Conservation (phyloP, 805 yeast species). For the Ogataea naganishii region DNA sequence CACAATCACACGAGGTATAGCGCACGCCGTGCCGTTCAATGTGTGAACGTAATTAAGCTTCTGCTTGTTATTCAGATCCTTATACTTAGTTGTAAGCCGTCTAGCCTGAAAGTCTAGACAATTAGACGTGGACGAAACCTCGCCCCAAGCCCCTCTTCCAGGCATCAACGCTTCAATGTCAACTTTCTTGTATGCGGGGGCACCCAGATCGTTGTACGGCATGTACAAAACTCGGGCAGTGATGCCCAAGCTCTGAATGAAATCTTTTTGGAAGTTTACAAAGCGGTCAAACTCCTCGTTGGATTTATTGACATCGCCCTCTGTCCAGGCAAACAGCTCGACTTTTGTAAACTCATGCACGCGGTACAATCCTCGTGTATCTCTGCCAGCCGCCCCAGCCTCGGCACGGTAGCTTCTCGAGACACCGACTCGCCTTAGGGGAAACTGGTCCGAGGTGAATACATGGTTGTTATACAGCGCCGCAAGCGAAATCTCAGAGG, state of each 20-base stretch:
- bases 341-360: conserved; percentile 97
- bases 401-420: conserved; percentile 90
- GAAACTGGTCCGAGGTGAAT: conserved; percentile 31
- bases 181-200: conserved; percentile 85
- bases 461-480: conserved; percentile 55
- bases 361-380: conserved; percentile 84
- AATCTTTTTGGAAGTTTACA: conserved; percentile 52
- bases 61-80: conserved; percentile 18
- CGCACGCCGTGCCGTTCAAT: conserved; percentile 91
- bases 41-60: conserved; percentile 61
- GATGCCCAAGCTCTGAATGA: conserved; percentile 62
- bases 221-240: conserved; percentile 76
- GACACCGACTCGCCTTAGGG: conserved; percentile 64
- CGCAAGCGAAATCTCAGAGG: conserved; percentile 93
- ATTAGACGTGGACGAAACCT: conserved; percentile 82
- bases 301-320: conserved; percentile 25
- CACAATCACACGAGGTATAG: conserved; percentile 83
- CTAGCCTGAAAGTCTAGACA: conserved; percentile 89
- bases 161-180: conserved; percentile 99
- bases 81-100: conserved; percentile 62
- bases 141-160: conserved; percentile 89
- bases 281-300: conserved; percentile 48
- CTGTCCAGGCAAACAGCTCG: conserved; percentile 76
- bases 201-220: conserved; percentile 88
- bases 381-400: conserved; percentile 94